Evolutionary conservation across 306 rosid genomes (phyloP), one percentile per base, ranked within the genome.

Genomic region (Malus fusca): DNA sequence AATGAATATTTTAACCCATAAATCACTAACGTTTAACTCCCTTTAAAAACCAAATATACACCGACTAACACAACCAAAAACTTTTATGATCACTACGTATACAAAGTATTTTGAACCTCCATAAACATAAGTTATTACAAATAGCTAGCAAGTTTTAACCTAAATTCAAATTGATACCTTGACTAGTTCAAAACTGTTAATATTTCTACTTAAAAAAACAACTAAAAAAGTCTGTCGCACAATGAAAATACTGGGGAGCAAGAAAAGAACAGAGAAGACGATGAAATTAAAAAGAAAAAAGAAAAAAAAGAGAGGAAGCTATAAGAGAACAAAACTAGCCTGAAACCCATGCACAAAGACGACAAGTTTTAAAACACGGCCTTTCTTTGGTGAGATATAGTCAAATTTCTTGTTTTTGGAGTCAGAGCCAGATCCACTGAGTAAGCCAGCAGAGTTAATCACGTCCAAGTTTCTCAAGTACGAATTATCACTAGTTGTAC

Each of bases 331-430:
- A 84, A 79, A 71, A 85, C 96, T 88, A 84, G 93, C 98, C 97
- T 94, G 98, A 84, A 94, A 94, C 52, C 98, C 98, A 83, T 94
- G 98, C 76, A 94, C 98, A 75, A 94, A 94, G 84, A 94, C 88
- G 62, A 88, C 97, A 84, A 90, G 85, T 90, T 88, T 92, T 81
- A 94, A 83, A 66, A 84, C 82, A 52, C 88, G 90, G 75, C 82
- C 80, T 76, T 80, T 81, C 75, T 83, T 74, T 82, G 82, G 78
- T 71, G 75, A 67, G 74, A 66, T 61, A 80, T 26, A 23, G 68
- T 76, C 76, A 33, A 79, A 78, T 76, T 71, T 80, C 77, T 84
- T 84, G 79, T 80, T 73, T 69, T 56, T 72, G 68, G 64, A 75
- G 69, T 76, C 86, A 61, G 73, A 63, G 79, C 66, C 80, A 48